Percentiles rank a stretch among this genome's conserved stretches.
These are phyloP conservation scores for Yamadazyma phyllophila DNA, from an alignment of 805 yeast species.

Conservation along the genomic window DNA sequence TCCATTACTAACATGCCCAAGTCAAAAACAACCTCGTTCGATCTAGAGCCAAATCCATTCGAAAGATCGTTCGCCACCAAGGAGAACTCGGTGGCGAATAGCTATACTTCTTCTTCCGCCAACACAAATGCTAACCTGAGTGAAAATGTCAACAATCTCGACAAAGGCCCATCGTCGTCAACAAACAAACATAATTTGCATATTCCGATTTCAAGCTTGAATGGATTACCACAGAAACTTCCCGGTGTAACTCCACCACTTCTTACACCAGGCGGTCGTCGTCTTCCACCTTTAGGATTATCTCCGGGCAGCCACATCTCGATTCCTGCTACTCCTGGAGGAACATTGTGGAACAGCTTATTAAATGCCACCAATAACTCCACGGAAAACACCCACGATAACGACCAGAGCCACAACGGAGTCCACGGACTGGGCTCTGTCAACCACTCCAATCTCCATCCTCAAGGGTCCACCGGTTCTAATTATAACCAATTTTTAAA, in stretches of 20 bases:
- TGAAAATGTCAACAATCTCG: constrained; percentile 1
- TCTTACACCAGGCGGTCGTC: constrained; percentile 59
- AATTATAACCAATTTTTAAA: constrained; percentile 23
- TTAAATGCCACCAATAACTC: constrained; percentile 39
- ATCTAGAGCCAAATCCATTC: constrained; percentile 91
- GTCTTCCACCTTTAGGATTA: constrained; percentile 51
- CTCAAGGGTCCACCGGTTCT: constrained; percentile 2
- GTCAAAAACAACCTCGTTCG: constrained; percentile 49
- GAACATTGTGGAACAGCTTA: constrained; percentile 46
- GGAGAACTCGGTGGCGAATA: constrained; percentile 19
- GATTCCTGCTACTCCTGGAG: constrained; percentile 50
- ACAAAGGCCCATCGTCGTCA: constrained; percentile 3
- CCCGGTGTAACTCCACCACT: constrained; percentile 48
- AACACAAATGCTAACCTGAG: constrained; percentile 4
- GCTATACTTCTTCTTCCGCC: constrained; percentile 4
- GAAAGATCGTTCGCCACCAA: constrained; percentile 89
- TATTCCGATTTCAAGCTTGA: constrained; percentile 29
- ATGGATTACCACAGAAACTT: constrained; percentile 21
- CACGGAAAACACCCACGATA: not conserved
- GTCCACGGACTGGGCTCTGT: constrained; percentile 2
- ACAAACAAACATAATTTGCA: constrained; percentile 36
- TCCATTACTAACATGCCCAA: constrained; percentile 2
- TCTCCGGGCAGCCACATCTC: constrained; percentile 38
- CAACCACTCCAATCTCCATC: constrained; percentile 1
- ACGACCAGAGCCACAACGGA: not conserved